These are phyloP conservation scores for Rhynchosporium secalis DNA, from an alignment of 2,329 filamentous ascomycete species.

Conservation along the genomic window DNA sequence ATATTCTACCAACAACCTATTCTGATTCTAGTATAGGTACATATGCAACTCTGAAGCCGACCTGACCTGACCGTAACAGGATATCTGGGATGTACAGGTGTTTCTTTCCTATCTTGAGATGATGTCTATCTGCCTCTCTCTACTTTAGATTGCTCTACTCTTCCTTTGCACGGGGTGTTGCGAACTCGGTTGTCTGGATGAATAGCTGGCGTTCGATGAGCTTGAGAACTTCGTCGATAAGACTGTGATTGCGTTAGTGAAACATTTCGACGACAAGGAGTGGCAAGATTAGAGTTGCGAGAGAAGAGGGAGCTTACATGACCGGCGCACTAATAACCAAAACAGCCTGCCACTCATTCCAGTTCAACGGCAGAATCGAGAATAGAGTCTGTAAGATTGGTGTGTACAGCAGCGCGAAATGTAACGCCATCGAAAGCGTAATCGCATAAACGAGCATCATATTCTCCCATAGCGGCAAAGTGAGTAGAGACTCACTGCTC, in stretches of 20 bases:
- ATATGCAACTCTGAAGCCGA: conserved; percentile 5
- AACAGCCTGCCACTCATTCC: conserved; percentile 90
- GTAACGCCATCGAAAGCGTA: conserved; percentile 84
- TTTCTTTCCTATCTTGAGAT: not conserved
- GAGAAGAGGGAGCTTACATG: conserved; percentile 64
- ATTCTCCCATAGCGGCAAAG: conserved; percentile 95
- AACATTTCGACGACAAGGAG: not conserved
- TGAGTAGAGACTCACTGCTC: conserved; percentile 90
- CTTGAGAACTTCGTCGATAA: conserved; percentile 70
- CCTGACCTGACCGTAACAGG: too few relatives aligned
- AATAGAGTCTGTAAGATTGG: conserved; percentile 88
- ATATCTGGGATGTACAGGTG: too few relatives aligned
- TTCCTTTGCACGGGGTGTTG: conserved; percentile 37
- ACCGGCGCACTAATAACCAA: conserved; percentile 86
- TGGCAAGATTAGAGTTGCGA: not conserved
- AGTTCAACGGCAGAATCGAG: conserved; percentile 83
- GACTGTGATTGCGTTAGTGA: conserved; percentile 41
- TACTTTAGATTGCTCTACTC: conserved; percentile 28
- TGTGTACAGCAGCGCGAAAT: conserved; percentile 91
- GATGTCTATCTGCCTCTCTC: not conserved
- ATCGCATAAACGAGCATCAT: conserved; percentile 98
- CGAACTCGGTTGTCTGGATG: conserved; percentile 39
- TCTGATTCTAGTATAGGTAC: conserved; percentile 30
- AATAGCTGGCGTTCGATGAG: conserved; percentile 57
- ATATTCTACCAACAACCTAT: conserved; percentile 27